A percentile compares a stretch with the other conserved stretches of the same genome.
These are phyloP conservation scores for Solanum appendiculatum DNA, from an alignment of 257 asterid genomes.

Conservation along the genomic window DNA sequence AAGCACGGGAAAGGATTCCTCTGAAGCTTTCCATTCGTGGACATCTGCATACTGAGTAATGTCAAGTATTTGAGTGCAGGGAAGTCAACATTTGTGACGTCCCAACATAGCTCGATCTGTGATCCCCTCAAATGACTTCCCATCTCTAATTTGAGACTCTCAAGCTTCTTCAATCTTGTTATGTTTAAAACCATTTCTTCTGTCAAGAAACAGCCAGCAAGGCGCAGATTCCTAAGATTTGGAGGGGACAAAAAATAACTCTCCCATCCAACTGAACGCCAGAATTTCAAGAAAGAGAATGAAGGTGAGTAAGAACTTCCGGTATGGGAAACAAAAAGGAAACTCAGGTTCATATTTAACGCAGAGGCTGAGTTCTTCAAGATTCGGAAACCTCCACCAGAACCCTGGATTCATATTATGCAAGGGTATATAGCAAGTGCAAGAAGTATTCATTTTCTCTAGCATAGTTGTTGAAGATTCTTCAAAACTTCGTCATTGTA, in stretches of 20 bases:
- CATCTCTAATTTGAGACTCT: neutral
- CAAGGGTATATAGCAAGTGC: no score
- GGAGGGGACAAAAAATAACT: neutral
- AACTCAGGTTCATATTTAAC: accelerated
- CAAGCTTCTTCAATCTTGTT: neutral
- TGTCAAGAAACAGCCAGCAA: neutral
- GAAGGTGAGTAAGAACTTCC: neutral
- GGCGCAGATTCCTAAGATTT: neutral
- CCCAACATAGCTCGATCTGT: neutral
- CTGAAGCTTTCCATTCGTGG: neutral
- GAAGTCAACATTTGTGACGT: neutral
- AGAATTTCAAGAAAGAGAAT: accelerated
- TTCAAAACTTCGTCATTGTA: no score
- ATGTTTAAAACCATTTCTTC: neutral
- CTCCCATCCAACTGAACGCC: neutral
- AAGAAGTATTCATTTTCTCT: neutral
- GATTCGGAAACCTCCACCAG: neutral
- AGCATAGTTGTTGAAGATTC: neutral
- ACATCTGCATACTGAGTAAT: neutral
- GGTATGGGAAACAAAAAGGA: neutral
- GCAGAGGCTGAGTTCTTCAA: neutral
- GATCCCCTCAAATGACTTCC: accelerated
- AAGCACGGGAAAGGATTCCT: neutral
- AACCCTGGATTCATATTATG: neutral
- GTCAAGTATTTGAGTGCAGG: neutral